phyloP scores from a whole-genome alignment of 345 rosid species.

The Brassica cretica region DNA sequence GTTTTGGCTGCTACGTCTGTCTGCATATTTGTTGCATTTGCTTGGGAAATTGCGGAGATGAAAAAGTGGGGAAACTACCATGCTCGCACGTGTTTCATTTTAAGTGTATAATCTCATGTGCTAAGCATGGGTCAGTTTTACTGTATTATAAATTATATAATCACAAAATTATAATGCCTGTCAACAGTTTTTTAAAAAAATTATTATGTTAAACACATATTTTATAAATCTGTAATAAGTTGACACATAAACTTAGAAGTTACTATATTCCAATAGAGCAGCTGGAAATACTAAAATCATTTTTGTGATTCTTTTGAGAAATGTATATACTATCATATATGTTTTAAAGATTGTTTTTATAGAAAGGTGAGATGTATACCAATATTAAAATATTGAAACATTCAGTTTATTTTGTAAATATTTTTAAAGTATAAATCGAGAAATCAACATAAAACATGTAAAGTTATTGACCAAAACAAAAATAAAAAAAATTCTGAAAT shows the following conservation, averaged over 20 bases:
- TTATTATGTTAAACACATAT: background rate
- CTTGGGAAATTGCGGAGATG: background rate
- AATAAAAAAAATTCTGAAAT: too few relatives aligned
- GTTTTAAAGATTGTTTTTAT: background rate
- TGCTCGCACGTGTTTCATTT: background rate
- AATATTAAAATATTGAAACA: background rate
- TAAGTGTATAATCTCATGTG: background rate
- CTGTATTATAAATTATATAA: too few relatives aligned
- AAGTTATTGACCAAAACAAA: background rate
- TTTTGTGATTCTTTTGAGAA: background rate
- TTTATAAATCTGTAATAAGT: background rate
- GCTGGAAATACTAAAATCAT: background rate
- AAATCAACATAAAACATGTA: background rate
- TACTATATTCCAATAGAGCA: background rate
- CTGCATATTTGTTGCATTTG: background rate
- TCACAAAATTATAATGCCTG: too few relatives aligned
- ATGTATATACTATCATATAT: background rate
- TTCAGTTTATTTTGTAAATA: too few relatives aligned
- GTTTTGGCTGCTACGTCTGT: background rate
- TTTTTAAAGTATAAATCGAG: background rate
- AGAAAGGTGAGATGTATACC: background rate
- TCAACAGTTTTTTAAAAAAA: too few relatives aligned
- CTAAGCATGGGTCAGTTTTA: too few relatives aligned
- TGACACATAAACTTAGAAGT: background rate
- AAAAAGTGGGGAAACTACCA: background rate